Evolutionary conservation across 1,284 basidiomycete genomes (phyloP), one percentile per base, ranked within the genome.

Genomic region (Sutorius eximius): DNA sequence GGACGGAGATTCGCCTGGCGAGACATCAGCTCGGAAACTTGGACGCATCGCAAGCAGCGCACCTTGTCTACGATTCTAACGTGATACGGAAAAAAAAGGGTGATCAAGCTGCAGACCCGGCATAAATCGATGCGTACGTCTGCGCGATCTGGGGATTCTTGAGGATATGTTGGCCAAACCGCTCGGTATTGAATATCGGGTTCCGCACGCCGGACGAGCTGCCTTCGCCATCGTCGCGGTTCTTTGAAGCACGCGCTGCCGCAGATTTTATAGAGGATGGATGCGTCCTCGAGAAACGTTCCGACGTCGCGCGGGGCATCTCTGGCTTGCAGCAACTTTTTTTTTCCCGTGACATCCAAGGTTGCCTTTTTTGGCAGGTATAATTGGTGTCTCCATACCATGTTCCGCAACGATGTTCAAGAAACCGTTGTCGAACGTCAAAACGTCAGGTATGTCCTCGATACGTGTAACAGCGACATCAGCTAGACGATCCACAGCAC

Each of bases 121-220:
- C 52, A 49, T 27, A 49, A 61, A 53, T 42, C 29, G 29, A 54
- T 50, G 81, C 88, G 67, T 69, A 94, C 91, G 83, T 87, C 77
- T 95, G 90, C 12, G 91, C 93, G 34, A 92, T 91, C 59, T 89
- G 80, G 13, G 93, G 91, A 72, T 96, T 98, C 73, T 97, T 98
- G 54, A 99, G 80, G 62, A 98, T 98, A 76, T 99, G 96, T 71
- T 99, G 95, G 32, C 95, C 95, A 65, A 98, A 97, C 59, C 90
- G 81, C 64, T 93, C 91, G 7, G 93, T 96, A 67, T 97, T 95
- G 79, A 95, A 95, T 59, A 95, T 84, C 4, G 93, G 93, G 70
- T 94, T 94, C 40, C 82, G 79, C 60, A 79, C 78, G 22, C 77
- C 75, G 3, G 75, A 73, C 2, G 82, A 77, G 8, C 72, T 68